These are phyloP conservation scores for Metarhizium robertsii DNA, from an alignment of 2,329 filamentous ascomycete genomes.

Conservation along the genomic window DNA sequence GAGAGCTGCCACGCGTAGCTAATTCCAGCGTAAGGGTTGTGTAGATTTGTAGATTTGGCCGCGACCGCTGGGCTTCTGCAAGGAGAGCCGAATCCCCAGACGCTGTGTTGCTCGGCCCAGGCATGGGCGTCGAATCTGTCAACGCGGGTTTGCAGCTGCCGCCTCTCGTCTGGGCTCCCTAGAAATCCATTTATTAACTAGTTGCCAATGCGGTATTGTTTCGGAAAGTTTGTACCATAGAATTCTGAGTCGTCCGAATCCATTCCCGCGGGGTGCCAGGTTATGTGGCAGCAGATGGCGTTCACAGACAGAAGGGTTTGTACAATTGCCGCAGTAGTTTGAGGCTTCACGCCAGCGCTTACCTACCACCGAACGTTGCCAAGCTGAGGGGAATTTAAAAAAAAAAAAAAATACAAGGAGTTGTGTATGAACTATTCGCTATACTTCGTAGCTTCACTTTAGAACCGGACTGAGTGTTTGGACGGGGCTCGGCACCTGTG, in stretches of 20 bases:
- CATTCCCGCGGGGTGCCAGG: constrained; percentile 16
- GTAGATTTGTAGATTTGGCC: constrained; percentile 24
- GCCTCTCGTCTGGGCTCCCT: constrained; percentile 47
- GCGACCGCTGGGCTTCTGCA: background rate
- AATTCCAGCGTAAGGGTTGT: constrained; percentile 51
- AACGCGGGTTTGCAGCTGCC: constrained; percentile 38
- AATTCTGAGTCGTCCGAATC: constrained; percentile 45
- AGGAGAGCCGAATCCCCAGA: constrained; percentile 2
- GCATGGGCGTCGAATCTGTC: constrained; percentile 37
- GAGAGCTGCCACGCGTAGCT: constrained; percentile 50
- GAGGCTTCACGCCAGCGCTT: background rate
- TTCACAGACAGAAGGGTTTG: background rate
- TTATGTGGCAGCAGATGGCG: background rate
- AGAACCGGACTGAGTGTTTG: too few relatives aligned
- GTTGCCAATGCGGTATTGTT: background rate
- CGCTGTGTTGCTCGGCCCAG: constrained; percentile 26
- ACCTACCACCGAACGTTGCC: background rate
- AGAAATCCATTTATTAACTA: background rate
- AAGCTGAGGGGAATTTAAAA: background rate
- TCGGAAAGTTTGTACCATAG: constrained; percentile 34
- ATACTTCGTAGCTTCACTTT: too few relatives aligned
- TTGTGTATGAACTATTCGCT: background rate
- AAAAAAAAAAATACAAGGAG: background rate
- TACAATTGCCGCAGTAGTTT: background rate
- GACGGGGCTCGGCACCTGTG: too few relatives aligned